These are phyloP conservation scores for Paecilomyces fulvus DNA, from an alignment of 2,329 filamentous ascomycete species.

Conservation along the genomic window DNA sequence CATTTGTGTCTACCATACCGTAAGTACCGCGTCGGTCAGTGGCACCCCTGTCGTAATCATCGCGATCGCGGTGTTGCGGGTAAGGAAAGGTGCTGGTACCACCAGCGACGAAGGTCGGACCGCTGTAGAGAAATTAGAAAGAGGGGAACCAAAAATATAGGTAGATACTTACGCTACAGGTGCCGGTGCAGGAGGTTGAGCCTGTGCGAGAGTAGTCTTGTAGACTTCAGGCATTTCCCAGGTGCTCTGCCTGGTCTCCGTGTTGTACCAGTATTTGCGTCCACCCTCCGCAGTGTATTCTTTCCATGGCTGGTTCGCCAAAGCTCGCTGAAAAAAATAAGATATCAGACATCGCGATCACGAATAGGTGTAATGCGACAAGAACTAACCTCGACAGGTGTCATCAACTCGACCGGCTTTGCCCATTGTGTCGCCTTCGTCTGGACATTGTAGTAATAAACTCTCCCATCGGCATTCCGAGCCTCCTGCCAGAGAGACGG, in stretches of 20 bases:
- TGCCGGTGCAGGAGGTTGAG: constrained; percentile 34
- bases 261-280: constrained; percentile 92
- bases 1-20: constrained; percentile 33
- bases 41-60: constrained; percentile 39
- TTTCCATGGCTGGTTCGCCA: constrained; percentile 81
- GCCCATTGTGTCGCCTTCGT: constrained; percentile 91
- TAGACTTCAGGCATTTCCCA: constrained; percentile 90
- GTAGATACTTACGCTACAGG: constrained; percentile 36
- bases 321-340: constrained; percentile 53
- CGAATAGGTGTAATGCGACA: constrained; percentile 2
- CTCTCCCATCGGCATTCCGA: constrained; percentile 68
- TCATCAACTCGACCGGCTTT: constrained; percentile 86
- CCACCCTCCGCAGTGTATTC: constrained; percentile 83
- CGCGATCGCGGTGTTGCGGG: constrained; percentile 39
- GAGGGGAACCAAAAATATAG: constrained; percentile 3
- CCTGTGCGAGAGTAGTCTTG: constrained; percentile 62
- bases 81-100: constrained; percentile 39
- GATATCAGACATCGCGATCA: not conserved
- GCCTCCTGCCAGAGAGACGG: constrained; percentile 69
- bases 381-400: constrained; percentile 60
- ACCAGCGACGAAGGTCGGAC: constrained; percentile 52
- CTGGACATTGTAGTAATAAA: constrained; percentile 82
- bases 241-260: constrained; percentile 80
- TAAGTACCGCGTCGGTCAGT: constrained; percentile 41
- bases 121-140: constrained; percentile 35